Conservation (phyloP, 352 stramenopile genomes). For the Phytopythium kandeliae region DNA sequence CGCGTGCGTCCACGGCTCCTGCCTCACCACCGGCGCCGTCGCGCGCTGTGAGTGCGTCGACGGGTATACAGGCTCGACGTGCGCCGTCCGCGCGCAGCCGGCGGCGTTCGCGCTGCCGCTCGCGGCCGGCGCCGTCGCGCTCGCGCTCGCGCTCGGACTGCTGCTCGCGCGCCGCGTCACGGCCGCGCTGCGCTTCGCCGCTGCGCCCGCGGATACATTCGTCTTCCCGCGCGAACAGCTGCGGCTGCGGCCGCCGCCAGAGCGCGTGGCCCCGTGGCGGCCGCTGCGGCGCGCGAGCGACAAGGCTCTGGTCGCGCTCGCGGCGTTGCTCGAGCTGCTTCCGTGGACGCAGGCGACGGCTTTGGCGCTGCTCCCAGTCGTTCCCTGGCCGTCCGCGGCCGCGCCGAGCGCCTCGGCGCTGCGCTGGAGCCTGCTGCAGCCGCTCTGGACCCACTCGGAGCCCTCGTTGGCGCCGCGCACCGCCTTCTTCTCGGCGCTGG, state of each 20-base stretch:
- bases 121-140: constrained; percentile 26
- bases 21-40: constrained; percentile 12
- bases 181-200: constrained; percentile 29
- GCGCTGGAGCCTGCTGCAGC: constrained; percentile 36
- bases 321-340: constrained; percentile 35
- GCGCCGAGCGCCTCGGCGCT: constrained; percentile 30
- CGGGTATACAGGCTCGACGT: constrained; percentile 46
- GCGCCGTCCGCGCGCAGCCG: constrained; percentile 29
- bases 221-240: constrained; percentile 34
- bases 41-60: constrained; percentile 34
- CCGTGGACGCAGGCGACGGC: constrained; percentile 39
- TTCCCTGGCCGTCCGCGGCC: constrained; percentile 35
- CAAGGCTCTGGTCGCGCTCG: constrained; percentile 24
- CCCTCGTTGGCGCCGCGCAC: constrained; percentile 22
- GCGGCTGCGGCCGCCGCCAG: constrained; percentile 14
- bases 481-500: constrained; percentile 35
- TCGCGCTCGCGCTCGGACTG: constrained; percentile 26
- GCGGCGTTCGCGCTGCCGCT: constrained; percentile 51
- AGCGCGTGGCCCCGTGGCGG: too few species aligned
- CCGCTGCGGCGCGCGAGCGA: constrained; percentile 16
- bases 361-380: constrained; percentile 40
- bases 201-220: constrained; percentile 29
- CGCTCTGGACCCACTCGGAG: constrained; percentile 38
- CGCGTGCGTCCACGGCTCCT: constrained; percentile 48
- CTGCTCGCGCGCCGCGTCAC: constrained; percentile 18